Conservation (phyloP, 2,329 filamentous ascomycete genomes). For the Zymoseptoria tritici region DNA sequence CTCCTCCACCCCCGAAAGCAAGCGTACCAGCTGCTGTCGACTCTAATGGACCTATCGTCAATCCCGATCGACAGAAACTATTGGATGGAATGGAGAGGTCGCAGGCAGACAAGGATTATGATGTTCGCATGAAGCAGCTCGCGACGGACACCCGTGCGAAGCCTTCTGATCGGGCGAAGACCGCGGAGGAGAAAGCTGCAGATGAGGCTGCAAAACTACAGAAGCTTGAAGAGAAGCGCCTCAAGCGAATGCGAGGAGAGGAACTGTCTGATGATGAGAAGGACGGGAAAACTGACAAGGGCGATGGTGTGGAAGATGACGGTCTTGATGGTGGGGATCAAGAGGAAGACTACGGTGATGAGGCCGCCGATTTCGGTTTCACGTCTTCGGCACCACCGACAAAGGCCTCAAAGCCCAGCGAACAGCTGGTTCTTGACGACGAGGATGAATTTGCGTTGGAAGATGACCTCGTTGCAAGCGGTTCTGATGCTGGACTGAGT, state of each 20-base stretch:
- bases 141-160: conserved; percentile 76
- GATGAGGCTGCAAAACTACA: conserved; percentile 71
- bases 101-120: conserved; percentile 78
- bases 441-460: conserved; percentile 93
- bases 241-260: conserved; percentile 82
- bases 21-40: conserved; percentile 25
- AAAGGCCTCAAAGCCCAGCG: conserved; percentile 19
- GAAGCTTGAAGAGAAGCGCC: conserved; percentile 73
- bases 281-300: conserved; percentile 33
- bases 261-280: conserved; percentile 58
- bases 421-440: conserved; percentile 67
- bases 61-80: conserved; percentile 56
- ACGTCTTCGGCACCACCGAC: conserved; percentile 46
- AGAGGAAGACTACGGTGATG: conserved; percentile 41
- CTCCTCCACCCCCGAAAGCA: conserved; percentile 21
- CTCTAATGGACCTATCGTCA: conserved; percentile 39
- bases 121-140: conserved; percentile 72
- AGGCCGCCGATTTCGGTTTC: conserved; percentile 57
- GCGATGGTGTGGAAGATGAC: conserved; percentile 15
- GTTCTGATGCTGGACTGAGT: conserved; percentile 41
- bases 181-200: conserved; percentile 73
- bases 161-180: conserved; percentile 83
- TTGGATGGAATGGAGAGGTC: conserved; percentile 55
- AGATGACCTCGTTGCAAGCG: conserved; percentile 77
- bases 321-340: conserved; percentile 28